Evolutionary conservation across 2,329 filamentous ascomycete genomes (phyloP).

Genomic region (Colletotrichum destructivum): DNA sequence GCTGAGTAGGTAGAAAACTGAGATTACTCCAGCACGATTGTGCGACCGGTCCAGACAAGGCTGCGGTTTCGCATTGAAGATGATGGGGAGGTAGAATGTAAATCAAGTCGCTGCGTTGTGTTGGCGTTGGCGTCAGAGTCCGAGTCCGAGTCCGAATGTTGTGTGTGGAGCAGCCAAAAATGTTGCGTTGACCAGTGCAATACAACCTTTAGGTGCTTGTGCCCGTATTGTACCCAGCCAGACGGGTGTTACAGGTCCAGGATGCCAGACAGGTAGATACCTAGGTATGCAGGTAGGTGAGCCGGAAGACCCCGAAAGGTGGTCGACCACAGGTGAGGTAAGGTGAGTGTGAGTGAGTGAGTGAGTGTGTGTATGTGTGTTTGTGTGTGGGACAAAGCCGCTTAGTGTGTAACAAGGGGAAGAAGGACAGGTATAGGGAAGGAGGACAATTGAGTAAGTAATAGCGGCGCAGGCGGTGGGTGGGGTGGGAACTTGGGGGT

Average conservation of each 20-base stretch:
- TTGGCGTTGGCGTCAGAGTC: not conserved
- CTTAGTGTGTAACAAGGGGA: not conserved
- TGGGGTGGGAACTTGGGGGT: not conserved
- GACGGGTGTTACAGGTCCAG: not conserved
- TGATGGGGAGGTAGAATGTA: not conserved
- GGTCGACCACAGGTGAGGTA: not conserved
- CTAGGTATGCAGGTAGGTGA: too few relatives aligned
- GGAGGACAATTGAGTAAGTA: not conserved
- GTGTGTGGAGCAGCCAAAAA: constrained; percentile 14
- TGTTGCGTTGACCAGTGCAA: constrained; percentile 25
- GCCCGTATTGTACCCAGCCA: constrained; percentile 1
- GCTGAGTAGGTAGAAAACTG: constrained; percentile 2
- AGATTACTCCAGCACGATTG: constrained; percentile 7
- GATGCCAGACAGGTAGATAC: not conserved
- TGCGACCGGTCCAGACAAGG: constrained; percentile 13
- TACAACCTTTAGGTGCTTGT: constrained; percentile 6
- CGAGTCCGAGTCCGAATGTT: not conserved
- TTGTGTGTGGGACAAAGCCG: not conserved
- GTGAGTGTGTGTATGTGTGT: not conserved
- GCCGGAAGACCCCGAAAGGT: not conserved
- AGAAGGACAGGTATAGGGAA: constrained; percentile 7
- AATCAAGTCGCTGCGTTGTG: not conserved
- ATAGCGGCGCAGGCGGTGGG: not conserved
- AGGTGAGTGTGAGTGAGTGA: constrained; percentile 8
- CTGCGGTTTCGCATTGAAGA: constrained; percentile 33